Base-by-base conservation (phyloP, 805 yeast species). In the Barnettozyma pratensis region DNA sequence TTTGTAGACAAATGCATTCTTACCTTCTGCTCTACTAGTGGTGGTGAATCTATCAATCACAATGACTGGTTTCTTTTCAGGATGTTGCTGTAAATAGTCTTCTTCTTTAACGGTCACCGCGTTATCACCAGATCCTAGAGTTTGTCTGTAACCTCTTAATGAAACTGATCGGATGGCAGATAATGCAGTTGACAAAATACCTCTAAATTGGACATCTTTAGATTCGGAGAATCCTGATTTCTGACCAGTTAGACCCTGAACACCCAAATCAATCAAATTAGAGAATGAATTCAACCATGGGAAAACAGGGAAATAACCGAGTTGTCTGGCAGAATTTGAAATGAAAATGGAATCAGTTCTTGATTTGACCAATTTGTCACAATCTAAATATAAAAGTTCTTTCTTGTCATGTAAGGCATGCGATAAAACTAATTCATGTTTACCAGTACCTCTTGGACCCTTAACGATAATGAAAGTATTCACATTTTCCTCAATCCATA, bases 401-500 rank as follows among this genome's bases (percentile, higher is more conserved):
- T 74, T 72, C 45, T 90, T 77, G 30, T 73, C 79, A 42, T 73
- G 68, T 41, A 88, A 70, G 1, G 85, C 82, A 58, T 83, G 80
- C 40, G 81, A 81, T 61, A 84, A 67, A 5, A 92, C 90, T 51
- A 89, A 69, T 51, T 83, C 92, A 51, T 82, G 77, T 59, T 94
- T 92, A 26, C 98, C 99, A n/a, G 96, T 82, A 5, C 99, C 99
- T 54, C 88, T 77, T 5, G 99, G 98, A 10, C 99, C 99, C 53
- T 83, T 80, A 3, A 94, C 82, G 4, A 94, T 80, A 28, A 92
- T 90, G 62, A 90, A 94, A 2, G 97, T 88, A 63, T 86, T 84
- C n/a, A 83, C 81, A 53, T 90, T 91, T 64, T 94, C 99, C 49
- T 81, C 82, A 6, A 94, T 70, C 94, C 96, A 87, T 55, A 86